These are phyloP conservation scores for Blastosporella zonata DNA, from an alignment of 1,284 basidiomycete genomes.

Conservation along the genomic window DNA sequence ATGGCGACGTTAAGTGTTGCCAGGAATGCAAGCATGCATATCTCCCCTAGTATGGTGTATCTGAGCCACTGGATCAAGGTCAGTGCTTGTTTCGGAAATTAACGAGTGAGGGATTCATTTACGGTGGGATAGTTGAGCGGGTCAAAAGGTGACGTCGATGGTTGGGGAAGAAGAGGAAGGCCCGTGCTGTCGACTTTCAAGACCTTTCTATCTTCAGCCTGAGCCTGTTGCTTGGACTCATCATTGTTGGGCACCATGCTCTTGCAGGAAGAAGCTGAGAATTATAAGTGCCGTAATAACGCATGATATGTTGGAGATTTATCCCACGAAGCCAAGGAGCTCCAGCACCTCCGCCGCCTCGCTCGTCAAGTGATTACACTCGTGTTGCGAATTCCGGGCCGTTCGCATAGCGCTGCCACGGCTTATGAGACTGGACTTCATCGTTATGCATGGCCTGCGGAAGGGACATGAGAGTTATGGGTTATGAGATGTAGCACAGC, in stretches of 20 bases:
- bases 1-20: slow-evolving; percentile 33
- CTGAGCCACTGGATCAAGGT: slow-evolving; percentile 12
- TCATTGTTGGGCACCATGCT: neutral
- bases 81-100: neutral
- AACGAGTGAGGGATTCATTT: neutral
- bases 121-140: slow-evolving; percentile 35
- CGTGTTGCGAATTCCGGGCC: too few relatives aligned
- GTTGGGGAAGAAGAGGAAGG: slow-evolving; percentile 33
- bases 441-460: too few relatives aligned
- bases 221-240: neutral
- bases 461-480: too few relatives aligned
- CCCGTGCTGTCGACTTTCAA: slow-evolving; percentile 27
- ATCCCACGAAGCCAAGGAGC: too few relatives aligned
- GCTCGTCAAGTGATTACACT: too few relatives aligned
- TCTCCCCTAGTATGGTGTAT: slow-evolving; percentile 29
- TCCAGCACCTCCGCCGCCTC: too few relatives aligned
- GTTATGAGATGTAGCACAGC: too few relatives aligned
- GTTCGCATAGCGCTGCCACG: too few relatives aligned
- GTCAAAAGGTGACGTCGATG: slow-evolving; percentile 27
- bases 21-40: slow-evolving; percentile 30
- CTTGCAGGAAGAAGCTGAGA: neutral
- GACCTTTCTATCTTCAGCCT: too few relatives aligned
- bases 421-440: too few relatives aligned
- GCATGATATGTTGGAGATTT: too few relatives aligned
- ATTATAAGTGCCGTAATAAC: too few relatives aligned